Conservation (phyloP, 202 grass and related monocot species). For the Brachypodium distachyon region DNA sequence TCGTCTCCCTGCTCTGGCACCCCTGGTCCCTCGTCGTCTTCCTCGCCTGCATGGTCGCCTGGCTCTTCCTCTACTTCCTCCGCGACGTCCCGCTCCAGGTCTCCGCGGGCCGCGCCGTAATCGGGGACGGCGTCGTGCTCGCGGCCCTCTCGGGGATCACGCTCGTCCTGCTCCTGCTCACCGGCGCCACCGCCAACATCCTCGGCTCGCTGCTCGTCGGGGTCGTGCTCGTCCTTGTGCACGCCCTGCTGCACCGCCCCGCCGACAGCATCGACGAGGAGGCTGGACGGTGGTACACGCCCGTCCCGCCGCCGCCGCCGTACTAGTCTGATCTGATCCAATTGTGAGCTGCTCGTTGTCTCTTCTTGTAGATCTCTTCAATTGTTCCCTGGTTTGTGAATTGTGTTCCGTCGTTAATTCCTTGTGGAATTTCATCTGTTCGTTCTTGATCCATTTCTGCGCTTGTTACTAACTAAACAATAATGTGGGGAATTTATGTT, state of each 20-base stretch:
- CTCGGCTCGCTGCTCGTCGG: conserved; percentile 62
- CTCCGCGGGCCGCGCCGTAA: conserved; percentile 36
- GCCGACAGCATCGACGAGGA: conserved; percentile 50
- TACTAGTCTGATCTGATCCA: conserved; percentile 19
- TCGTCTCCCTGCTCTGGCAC: conserved; percentile 70
- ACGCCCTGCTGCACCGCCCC: conserved; percentile 49
- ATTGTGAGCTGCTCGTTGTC: neutral
- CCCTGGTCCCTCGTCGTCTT: conserved; percentile 85
- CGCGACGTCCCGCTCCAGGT: conserved; percentile 48
- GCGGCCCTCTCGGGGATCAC: conserved; percentile 46
- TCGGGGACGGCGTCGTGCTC: conserved; percentile 41
- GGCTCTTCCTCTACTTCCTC: conserved; percentile 93
- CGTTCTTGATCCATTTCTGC: neutral
- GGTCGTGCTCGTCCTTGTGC: conserved; percentile 43
- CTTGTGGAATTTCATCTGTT: neutral
- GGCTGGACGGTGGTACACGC: conserved; percentile 52
- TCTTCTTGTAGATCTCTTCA: neutral
- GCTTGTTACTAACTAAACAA: neutral
- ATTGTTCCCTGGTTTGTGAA: neutral
- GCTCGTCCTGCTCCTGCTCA: conserved; percentile 70
- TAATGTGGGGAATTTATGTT: neutral
- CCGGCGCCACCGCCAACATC: conserved; percentile 57
- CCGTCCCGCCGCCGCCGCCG: conserved; percentile 19
- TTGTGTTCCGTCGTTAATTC: neutral
- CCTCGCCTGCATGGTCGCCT: conserved; percentile 53